Conservation (phyloP, 192 early-diverging fungal species). For the Rhizophagus sp. region DNA sequence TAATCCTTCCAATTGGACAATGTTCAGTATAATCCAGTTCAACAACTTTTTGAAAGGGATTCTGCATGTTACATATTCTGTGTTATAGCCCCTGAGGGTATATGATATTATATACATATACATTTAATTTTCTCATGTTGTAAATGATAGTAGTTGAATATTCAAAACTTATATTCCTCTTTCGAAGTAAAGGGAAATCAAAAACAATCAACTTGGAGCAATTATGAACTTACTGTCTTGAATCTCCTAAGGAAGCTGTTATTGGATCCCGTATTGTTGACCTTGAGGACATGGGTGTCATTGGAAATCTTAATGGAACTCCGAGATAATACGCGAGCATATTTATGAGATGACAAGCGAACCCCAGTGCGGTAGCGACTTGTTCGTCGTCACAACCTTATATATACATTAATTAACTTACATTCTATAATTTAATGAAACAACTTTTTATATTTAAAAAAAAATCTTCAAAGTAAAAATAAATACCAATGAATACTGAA, state of each 20-base stretch:
- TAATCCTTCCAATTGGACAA: slow-evolving; percentile 14
- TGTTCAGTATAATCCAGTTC: slow-evolving; percentile 5
- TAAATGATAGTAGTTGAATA: not conserved
- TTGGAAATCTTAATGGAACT: slow-evolving; percentile 72
- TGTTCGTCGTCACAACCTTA: slow-evolving; percentile 57
- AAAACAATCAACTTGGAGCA: slow-evolving; percentile 39
- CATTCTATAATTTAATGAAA: not conserved
- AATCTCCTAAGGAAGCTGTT: slow-evolving; percentile 35
- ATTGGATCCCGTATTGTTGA: slow-evolving; percentile 61
- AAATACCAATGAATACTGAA: slow-evolving; percentile 48
- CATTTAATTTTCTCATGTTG: not conserved
- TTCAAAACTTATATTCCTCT: not conserved
- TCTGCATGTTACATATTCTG: slow-evolving; percentile 8
- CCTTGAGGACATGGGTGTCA: slow-evolving; percentile 73
- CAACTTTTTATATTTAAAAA: not conserved
- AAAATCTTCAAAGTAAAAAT: not conserved
- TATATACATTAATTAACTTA: slow-evolving; percentile 1
- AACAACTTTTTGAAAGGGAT: slow-evolving; percentile 1
- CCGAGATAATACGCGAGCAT: slow-evolving; percentile 73
- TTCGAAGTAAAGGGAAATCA: slow-evolving; percentile 12
- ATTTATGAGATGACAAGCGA: slow-evolving; percentile 62
- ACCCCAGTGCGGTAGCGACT: slow-evolving; percentile 72
- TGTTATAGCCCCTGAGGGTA: slow-evolving; percentile 14
- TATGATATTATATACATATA: not conserved
- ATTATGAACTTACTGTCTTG: slow-evolving; percentile 39